Percentiles rank a stretch among this genome's conserved stretches.
Evolutionary conservation across 73 alveolate species (phyloP).

Genomic region (Paramecium primaurelia): DNA sequence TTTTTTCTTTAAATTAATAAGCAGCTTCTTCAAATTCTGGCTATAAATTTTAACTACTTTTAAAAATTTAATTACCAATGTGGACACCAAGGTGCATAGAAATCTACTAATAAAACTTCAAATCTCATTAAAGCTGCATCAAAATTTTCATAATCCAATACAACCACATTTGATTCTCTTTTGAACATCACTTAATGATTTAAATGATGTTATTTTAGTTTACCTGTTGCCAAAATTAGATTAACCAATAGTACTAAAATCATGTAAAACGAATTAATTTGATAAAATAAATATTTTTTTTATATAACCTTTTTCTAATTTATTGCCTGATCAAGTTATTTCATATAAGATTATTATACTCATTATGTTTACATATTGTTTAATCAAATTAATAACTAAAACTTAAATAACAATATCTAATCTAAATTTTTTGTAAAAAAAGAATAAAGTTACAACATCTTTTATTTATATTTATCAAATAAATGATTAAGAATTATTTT

Average conservation of each 20-base stretch:
- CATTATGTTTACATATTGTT: no score
- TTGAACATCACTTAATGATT: conserved; percentile 10
- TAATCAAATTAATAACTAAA: background rate
- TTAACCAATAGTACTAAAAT: background rate
- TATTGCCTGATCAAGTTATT: background rate
- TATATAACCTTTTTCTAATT: background rate
- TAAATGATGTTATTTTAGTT: background rate
- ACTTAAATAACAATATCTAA: background rate
- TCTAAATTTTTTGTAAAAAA: no score
- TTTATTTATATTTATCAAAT: no score
- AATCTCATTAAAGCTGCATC: conserved; percentile 46
- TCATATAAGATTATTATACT: no score
- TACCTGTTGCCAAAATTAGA: background rate
- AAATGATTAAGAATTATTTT: no score
- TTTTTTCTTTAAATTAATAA: background rate
- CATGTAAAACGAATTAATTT: background rate
- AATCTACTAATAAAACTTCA: conserved; percentile 24
- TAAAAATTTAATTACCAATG: background rate
- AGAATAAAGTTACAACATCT: no score
- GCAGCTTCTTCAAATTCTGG: conserved; percentile 48
- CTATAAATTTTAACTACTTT: background rate
- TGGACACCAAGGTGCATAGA: conserved; percentile 50
- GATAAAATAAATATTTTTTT: background rate
- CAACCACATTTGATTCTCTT: background rate
- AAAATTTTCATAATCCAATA: background rate